phyloP scores from a whole-genome alignment of 2,329 filamentous ascomycete genomes.

The Calonectria fujianensis region DNA sequence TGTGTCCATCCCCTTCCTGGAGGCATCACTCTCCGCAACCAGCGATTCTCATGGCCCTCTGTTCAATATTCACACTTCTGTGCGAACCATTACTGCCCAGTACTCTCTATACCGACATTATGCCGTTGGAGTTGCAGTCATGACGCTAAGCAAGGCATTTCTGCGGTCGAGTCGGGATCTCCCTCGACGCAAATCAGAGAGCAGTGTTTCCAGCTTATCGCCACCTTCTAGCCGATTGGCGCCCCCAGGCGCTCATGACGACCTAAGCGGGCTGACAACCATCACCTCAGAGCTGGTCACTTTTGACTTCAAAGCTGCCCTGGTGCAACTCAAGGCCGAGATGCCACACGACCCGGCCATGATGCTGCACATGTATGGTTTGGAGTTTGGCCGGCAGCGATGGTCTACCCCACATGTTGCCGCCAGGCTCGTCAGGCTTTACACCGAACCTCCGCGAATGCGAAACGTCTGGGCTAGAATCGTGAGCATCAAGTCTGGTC shows the following conservation, averaged over 20 bases:
- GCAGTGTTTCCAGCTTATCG: constrained; percentile 46
- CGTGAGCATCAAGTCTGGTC: constrained; percentile 86
- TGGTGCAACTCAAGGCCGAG: constrained; percentile 91
- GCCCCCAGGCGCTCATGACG: constrained; percentile 59
- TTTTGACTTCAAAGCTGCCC: constrained; percentile 86
- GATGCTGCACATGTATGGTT: constrained; percentile 90
- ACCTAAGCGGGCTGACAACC: constrained; percentile 59
- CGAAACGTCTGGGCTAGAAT: constrained; percentile 90
- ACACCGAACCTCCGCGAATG: constrained; percentile 90
- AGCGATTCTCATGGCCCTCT: constrained; percentile 92
- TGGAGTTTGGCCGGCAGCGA: constrained; percentile 89
- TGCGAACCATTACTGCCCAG: constrained; percentile 86
- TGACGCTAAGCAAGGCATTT: constrained; percentile 84
- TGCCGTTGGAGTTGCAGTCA: constrained; percentile 86
- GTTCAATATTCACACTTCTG: constrained; percentile 88
- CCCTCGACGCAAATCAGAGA: constrained; percentile 59
- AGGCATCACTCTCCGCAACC: constrained; percentile 88
- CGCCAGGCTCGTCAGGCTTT: constrained; percentile 87
- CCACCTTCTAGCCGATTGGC: constrained; percentile 60
- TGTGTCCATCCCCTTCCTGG: constrained; percentile 88
- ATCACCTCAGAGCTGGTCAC: constrained; percentile 80
- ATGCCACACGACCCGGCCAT: constrained; percentile 93
- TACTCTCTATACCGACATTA: constrained; percentile 98
- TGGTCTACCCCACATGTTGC: constrained; percentile 90
- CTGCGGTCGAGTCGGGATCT: constrained; percentile 69